A percentile compares a stretch with the other conserved stretches of the same genome.
Evolutionary conservation across 306 rosid species (phyloP).

Genomic region (Gastrolobium villosum): DNA sequence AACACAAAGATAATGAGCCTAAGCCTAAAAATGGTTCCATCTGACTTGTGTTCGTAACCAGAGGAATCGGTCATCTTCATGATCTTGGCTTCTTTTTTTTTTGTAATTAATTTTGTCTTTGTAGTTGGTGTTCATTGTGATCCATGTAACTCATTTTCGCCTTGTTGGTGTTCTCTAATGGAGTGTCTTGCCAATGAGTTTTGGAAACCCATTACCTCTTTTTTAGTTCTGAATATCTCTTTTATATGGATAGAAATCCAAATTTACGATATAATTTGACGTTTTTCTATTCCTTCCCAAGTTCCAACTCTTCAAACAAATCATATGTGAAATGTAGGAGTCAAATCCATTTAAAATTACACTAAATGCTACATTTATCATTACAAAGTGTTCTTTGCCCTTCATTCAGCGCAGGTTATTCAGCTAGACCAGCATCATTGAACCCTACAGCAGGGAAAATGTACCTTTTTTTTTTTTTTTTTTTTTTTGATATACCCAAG

Average conservation of each 20-base stretch:
- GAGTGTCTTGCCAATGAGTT: neutral
- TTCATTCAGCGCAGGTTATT: too few species aligned
- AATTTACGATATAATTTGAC: neutral
- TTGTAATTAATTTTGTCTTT: neutral
- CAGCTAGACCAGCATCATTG: neutral
- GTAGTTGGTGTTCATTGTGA: neutral
- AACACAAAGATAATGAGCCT: neutral
- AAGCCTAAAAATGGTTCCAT: neutral
- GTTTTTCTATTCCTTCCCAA: neutral
- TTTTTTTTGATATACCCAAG: too few species aligned
- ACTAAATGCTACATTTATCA: neutral
- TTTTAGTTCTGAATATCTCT: neutral
- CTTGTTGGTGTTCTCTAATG: conserved; percentile 1
- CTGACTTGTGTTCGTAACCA: conserved; percentile 12
- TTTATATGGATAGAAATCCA: neutral
- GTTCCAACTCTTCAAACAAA: neutral
- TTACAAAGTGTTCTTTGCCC: neutral
- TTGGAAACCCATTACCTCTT: neutral
- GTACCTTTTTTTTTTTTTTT: too few species aligned
- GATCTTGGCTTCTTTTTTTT: neutral
- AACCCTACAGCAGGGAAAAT: neutral
- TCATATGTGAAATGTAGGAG: neutral
- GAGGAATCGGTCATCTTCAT: too few species aligned
- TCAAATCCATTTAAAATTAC: neutral
- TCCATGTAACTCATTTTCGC: conserved; percentile 1